Evolutionary conservation across 148 eudicot species (phyloP), one percentile per base, ranked within the genome.

Genomic region (Vaccinium vitisidaea): DNA sequence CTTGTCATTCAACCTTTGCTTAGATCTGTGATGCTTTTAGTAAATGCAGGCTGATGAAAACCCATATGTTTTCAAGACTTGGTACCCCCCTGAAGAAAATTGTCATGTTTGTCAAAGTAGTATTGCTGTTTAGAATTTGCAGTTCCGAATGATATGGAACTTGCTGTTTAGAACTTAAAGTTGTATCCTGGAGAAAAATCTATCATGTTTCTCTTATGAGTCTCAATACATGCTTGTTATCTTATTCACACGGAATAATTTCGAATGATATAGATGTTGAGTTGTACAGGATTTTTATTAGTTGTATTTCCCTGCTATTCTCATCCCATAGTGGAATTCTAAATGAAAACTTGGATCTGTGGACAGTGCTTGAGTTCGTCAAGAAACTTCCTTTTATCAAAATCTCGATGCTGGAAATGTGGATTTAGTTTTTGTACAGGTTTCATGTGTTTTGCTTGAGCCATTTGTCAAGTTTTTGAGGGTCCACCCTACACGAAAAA

Each of bases 41-140:
- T 43, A 73, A 30, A 48, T 89, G 90, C 93, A 97, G 99, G 88
- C 85, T 78, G 94, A 87, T 85, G 93, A 88, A 83, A 92, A 85
- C 81, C 84, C 91, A 88, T 94, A 94, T 88, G 90, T 91, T 56
- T 91, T 89, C 77, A 90, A 81, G 82, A 90, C 95, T 59, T 97
- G 98, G 99, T 97, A 97, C 82, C 96, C 98, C 99, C 78, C 85
- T 95, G 86, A 98, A 97, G 90, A 97, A 93, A 89, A 95, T 43
- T 97, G 53, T 93, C 98, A 25, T 94, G 97, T 81, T 86, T 97
- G 54, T 95, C 96, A 27, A 95, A 97, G 87, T 84, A 95, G 87
- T 95, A 97, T 88, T 90, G 92, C 70, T 95, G 94, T 85, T 85
- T 97, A 84, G 99, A 97, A 82, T 89, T 93, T 84, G 91, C 84